Evolutionary conservation across 2,329 filamentous ascomycete genomes (phyloP).

Genomic region (Helicocarpus griseus): DNA sequence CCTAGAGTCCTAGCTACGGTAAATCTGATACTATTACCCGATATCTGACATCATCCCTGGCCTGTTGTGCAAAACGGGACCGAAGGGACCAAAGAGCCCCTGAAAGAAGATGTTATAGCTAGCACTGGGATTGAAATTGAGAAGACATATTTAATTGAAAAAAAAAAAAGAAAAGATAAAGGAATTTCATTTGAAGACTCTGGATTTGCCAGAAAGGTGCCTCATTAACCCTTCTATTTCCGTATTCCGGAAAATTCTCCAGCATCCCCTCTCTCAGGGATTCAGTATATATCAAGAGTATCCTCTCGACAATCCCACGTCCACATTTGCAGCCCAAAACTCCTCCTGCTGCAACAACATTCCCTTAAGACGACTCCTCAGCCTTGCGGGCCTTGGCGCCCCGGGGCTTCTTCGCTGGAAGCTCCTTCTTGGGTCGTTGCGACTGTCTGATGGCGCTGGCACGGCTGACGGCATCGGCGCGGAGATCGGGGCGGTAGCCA

Average conservation of each 20-base stretch:
- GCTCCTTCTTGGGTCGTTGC: slow-evolving; percentile 69
- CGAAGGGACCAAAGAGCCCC: not conserved
- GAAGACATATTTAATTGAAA: not conserved
- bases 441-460: slow-evolving; percentile 74
- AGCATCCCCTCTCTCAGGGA: too few relatives aligned
- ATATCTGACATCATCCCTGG: too few relatives aligned
- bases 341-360: not conserved
- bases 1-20: too few relatives aligned
- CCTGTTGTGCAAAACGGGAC: too few relatives aligned
- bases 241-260: too few relatives aligned
- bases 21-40: too few relatives aligned
- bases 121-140: too few relatives aligned
- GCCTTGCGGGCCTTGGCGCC: slow-evolving; percentile 71
- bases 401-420: slow-evolving; percentile 63
- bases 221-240: too few relatives aligned
- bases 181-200: not conserved
- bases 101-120: too few relatives aligned
- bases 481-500: slow-evolving; percentile 75
- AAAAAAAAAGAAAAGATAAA: not conserved
- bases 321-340: slow-evolving; percentile 10
- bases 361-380: slow-evolving; percentile 2
- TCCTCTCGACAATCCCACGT: slow-evolving; percentile 13
- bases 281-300: slow-evolving; percentile 1
- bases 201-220: not conserved
- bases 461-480: slow-evolving; percentile 69